phyloP scores from a whole-genome alignment of 2,329 filamentous ascomycete genomes.

The Aureobasidium lini region DNA sequence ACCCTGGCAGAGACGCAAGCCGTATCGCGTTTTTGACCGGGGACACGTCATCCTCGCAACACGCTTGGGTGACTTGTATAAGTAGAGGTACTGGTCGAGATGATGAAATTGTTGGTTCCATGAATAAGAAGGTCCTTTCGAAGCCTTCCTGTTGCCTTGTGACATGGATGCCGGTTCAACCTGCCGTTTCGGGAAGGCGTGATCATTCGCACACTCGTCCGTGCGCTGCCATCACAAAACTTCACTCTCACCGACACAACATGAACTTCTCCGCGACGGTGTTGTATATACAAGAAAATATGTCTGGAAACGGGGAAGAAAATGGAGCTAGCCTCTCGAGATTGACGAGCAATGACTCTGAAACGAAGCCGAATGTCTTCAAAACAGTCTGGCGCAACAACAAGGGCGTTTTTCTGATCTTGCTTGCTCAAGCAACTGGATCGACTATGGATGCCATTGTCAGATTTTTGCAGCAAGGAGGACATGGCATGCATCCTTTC shows the following conservation, averaged over 20 bases:
- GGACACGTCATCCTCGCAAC: not conserved
- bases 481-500: constrained; percentile 8
- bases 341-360: not conserved
- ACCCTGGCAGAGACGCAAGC: not conserved
- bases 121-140: not conserved
- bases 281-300: not conserved
- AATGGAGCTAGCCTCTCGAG: not conserved
- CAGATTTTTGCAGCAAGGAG: constrained; percentile 5
- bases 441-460: constrained; percentile 13
- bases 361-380: not conserved
- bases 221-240: not conserved
- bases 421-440: constrained; percentile 5
- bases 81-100: not conserved
- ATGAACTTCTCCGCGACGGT: not conserved
- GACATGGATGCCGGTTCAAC: not conserved
- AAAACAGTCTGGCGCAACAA: not conserved
- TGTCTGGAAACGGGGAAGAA: not conserved
- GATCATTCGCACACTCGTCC: not conserved
- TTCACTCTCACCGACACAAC: not conserved
- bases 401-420: constrained; percentile 10
- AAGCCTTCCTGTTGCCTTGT: not conserved
- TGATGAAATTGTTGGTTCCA: not conserved
- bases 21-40: not conserved
- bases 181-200: not conserved
- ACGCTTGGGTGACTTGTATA: not conserved